These are phyloP conservation scores for Fonsecaea nubica DNA, from an alignment of 2,329 filamentous ascomycete genomes.

Conservation along the genomic window DNA sequence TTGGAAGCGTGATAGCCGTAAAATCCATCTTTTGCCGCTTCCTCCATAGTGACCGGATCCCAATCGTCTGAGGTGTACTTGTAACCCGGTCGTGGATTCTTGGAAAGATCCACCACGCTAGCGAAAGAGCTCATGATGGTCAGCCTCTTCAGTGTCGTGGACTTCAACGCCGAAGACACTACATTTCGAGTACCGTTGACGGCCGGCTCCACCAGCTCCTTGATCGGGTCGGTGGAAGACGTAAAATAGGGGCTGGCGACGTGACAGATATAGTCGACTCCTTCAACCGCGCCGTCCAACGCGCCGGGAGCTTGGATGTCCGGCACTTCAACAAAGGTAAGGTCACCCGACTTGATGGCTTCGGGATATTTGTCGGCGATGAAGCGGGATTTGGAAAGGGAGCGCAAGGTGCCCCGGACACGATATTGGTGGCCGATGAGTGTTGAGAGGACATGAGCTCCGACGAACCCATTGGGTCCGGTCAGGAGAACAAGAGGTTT, in stretches of 20 bases:
- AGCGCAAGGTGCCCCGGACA: slow-evolving; percentile 29
- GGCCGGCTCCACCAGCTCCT: slow-evolving; percentile 42
- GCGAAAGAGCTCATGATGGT: slow-evolving; percentile 61
- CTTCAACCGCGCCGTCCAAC: slow-evolving; percentile 26
- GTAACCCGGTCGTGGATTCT: slow-evolving; percentile 48
- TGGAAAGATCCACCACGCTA: slow-evolving; percentile 51
- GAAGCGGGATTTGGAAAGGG: slow-evolving; percentile 28
- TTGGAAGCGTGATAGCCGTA: slow-evolving; percentile 39
- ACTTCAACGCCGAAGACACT: slow-evolving; percentile 35
- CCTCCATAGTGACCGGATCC: slow-evolving; percentile 55
- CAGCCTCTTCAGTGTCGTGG: slow-evolving; percentile 46
- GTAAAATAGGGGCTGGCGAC: slow-evolving; percentile 40
- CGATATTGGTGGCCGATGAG: slow-evolving; percentile 22
- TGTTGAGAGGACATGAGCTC: slow-evolving; percentile 28
- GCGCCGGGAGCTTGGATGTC: slow-evolving; percentile 32
- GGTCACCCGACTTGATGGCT: slow-evolving; percentile 17
- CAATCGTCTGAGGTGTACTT: slow-evolving; percentile 59
- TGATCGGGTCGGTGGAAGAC: slow-evolving; percentile 40
- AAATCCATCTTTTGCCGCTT: slow-evolving; percentile 45
- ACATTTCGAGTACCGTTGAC: slow-evolving; percentile 39
- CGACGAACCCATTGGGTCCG: slow-evolving; percentile 33
- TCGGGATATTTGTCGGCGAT: slow-evolving; percentile 18
- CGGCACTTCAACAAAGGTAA: slow-evolving; percentile 24
- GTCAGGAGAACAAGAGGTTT: slow-evolving; percentile 32
- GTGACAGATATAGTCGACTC: slow-evolving; percentile 33